Conservation (phyloP, 495 filamentous ascomycete genomes). For the Aspergillus affinis region DNA sequence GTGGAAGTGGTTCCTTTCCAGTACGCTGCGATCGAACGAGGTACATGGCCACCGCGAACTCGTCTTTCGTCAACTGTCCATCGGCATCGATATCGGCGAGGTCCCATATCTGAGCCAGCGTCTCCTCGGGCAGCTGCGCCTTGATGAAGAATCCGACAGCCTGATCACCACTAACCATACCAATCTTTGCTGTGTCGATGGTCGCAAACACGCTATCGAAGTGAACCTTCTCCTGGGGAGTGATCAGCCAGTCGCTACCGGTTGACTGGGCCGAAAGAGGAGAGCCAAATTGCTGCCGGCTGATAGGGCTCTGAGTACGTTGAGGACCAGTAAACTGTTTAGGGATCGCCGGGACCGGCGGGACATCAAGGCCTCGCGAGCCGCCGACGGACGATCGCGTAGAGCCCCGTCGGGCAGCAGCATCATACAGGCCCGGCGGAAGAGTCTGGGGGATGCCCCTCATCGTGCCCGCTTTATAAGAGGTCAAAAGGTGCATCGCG, state of each 20-base stretch:
- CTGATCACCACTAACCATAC: conserved; percentile 88
- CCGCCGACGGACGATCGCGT: conserved; percentile 48
- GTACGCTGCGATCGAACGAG: conserved; percentile 84
- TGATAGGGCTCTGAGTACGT: conserved; percentile 71
- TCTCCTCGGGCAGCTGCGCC: conserved; percentile 84
- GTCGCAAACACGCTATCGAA: conserved; percentile 83
- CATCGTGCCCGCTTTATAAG: conserved; percentile 79
- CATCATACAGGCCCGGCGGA: conserved; percentile 86
- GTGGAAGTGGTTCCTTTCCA: conserved; percentile 68
- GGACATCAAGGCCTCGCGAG: conserved; percentile 42
- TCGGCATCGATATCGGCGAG: conserved; percentile 91
- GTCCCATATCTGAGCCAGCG: conserved; percentile 95
- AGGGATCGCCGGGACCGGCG: conserved; percentile 60
- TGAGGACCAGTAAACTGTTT: conserved; percentile 70
- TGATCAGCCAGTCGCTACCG: conserved; percentile 78
- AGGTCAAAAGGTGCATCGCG: conserved; percentile 94
- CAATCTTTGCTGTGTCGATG: conserved; percentile 74
- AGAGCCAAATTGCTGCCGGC: conserved; percentile 54
- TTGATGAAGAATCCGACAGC: conserved; percentile 94
- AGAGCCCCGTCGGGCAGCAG: conserved; percentile 70
- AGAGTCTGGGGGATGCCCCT: conserved; percentile 77
- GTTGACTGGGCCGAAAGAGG: conserved; percentile 61
- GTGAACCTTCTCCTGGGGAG: conserved; percentile 74
- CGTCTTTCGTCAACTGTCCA: conserved; percentile 79
- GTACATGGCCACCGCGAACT: conserved; percentile 98